Percentiles rank a stretch among this genome's conserved stretches.
phyloP scores from a whole-genome alignment of 2,329 filamentous ascomycete genomes.

The Amesomyces nigricolor region DNA sequence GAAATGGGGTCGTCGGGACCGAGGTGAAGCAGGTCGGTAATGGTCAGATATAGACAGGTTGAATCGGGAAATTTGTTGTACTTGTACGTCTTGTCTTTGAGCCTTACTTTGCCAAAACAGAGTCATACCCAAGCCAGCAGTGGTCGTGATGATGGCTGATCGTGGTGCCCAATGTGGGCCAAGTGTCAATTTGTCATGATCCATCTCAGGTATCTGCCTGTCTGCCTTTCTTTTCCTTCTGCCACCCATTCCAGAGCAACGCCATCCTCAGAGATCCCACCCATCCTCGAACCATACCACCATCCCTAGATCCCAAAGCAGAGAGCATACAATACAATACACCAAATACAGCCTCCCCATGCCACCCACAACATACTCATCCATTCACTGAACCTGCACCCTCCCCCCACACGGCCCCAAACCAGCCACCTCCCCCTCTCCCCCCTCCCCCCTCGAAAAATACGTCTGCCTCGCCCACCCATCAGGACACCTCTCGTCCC shows the following conservation, averaged over 20 bases:
- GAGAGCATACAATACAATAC: neutral
- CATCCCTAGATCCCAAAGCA: neutral
- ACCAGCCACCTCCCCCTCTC: slow-evolving; percentile 4
- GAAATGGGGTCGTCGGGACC: slow-evolving; percentile 8
- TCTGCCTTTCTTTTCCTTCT: no score
- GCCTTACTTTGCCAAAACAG: neutral
- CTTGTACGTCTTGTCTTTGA: slow-evolving; percentile 21
- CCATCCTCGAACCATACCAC: neutral
- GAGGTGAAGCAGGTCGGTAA: slow-evolving; percentile 21
- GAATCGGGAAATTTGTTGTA: slow-evolving; percentile 19
- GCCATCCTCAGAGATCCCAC: neutral
- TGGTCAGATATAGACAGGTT: slow-evolving; percentile 25
- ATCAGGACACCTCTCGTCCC: slow-evolving; percentile 17
- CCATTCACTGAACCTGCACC: neutral
- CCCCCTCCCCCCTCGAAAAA: neutral
- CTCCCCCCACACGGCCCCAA: slow-evolving; percentile 17
- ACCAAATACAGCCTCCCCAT: neutral
- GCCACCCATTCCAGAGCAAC: no score
- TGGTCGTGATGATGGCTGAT: neutral
- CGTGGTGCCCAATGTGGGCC: no score
- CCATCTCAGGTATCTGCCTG: no score
- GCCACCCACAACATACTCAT: neutral
- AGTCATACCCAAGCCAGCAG: neutral
- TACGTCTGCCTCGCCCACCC: slow-evolving; percentile 13
- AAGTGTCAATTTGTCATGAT: no score